Evolutionary conservation across 768 basidiomycete genomes (phyloP), one percentile per base, ranked within the genome.

Genomic region (Mycena alexandri): DNA sequence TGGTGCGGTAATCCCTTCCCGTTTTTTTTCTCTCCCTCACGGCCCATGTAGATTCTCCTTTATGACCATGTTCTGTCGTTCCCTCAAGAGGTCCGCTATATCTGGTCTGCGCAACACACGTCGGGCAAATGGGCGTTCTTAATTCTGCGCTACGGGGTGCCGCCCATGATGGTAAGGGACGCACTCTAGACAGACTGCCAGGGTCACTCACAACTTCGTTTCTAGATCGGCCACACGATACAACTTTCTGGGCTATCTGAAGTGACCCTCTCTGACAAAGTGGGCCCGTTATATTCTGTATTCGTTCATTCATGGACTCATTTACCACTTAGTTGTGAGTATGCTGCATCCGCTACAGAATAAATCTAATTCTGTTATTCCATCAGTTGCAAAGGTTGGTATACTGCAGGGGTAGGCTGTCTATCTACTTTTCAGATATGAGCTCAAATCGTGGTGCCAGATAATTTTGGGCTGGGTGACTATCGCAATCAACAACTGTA

Each of bases 31-130:
- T 34, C 24, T n/a, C 47, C 1, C 41, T 22, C 42, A 38, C 1
- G 3, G 24, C 42, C 48, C n/a, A 14, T 13, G n/a, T 42, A 80
- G 81, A 69, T 79, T 16, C 65, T 84, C 9, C 53, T 85, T 5
- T 85, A 83, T 64, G 82, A 86, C 67, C 82, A 85, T 58, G 22
- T 79, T 25, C 64, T 85, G 38, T 79, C 82, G 3, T 74, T 85
- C 25, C 65, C 71, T 8, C 79, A 83, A 41, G 85, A 85, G 68
- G 75, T 84, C 33, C 63, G 74, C 42, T 75, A 79, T 53, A 75
- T 85, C 21, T 86, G 84, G 83, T 72, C 64, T 19, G 80, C 83
- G 0, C 78, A 75, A 55, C 70, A 70, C 58, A 80, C 79, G 0
- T 73, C 78, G 24, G 75, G 78, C 1, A 86, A 84, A 57, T 38